phyloP scores from a whole-genome alignment of 768 basidiomycete genomes.

The Suillus paluster region DNA sequence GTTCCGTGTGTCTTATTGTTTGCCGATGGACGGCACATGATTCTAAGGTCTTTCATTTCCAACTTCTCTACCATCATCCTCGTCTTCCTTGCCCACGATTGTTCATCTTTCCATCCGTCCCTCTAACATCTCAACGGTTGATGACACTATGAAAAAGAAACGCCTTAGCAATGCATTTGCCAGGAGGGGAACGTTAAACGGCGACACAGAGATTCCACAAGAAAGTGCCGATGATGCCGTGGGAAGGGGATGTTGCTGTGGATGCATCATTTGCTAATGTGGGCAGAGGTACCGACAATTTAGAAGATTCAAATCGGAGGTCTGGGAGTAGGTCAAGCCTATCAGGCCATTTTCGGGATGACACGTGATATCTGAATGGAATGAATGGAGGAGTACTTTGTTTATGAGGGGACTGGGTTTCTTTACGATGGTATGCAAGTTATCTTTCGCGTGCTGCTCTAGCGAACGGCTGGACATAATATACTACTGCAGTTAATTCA shows the following conservation, averaged over 20 bases:
- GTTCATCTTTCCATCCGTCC: slow-evolving; percentile 78
- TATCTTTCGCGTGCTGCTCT: not conserved
- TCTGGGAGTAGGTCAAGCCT: not conserved
- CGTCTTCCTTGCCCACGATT: slow-evolving; percentile 54
- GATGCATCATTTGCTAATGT: slow-evolving; percentile 44
- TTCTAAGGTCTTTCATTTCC: slow-evolving; percentile 36
- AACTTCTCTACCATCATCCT: slow-evolving; percentile 31
- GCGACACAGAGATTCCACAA: slow-evolving; percentile 15
- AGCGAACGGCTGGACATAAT: not conserved
- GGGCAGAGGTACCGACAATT: not conserved
- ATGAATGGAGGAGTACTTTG: not conserved
- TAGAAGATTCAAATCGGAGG: not conserved
- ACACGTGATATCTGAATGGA: not conserved
- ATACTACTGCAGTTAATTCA: slow-evolving; percentile 6
- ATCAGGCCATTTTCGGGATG: not conserved
- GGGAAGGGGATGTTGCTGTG: slow-evolving; percentile 39
- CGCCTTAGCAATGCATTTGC: slow-evolving; percentile 32
- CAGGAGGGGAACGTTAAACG: slow-evolving; percentile 21
- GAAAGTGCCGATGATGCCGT: slow-evolving; percentile 25
- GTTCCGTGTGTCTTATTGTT: not conserved
- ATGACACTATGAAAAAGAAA: slow-evolving; percentile 57
- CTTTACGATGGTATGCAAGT: slow-evolving; percentile 1
- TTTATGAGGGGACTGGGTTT: slow-evolving; percentile 2
- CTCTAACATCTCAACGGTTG: slow-evolving; percentile 53
- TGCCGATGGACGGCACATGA: not conserved